Base-by-base conservation (phyloP, 129 eudicot species). In the Flaveria robusta region DNA sequence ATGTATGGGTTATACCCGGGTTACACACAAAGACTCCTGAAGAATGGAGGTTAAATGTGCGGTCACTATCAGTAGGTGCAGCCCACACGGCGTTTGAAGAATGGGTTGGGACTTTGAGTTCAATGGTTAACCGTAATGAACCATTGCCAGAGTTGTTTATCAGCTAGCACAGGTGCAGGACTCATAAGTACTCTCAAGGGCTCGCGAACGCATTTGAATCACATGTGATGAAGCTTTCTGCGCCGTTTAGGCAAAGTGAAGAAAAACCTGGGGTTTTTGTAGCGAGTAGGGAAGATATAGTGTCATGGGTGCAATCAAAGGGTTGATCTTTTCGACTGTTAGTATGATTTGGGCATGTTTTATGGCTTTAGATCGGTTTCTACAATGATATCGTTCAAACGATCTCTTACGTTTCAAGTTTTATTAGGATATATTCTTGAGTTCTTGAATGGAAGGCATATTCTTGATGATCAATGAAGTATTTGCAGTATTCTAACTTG, bases 81-180 rank as follows among this genome's bases (percentile, higher is more conserved):
- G 94, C 94, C 49, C 81, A 86, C 59, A 86, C 94, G 29, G 94
- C 94, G 9, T 82, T 89, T 45, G 94, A 89, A 76, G 94, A 89
- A 74, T 89, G 94, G 94, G 66, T 89, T 66, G 79, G 83, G n/a
- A 86, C 87, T 70, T 70, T 89, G 78, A 70, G 78, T 10, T 81
- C 78, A 42, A 77, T 84, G 64, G 85, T 89, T n/a, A 80, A 80
- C 77, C 87, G 83, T 18, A 69, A 86, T 51, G 94, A 86, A 70
- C 77, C 84, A 20, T 39, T 89, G 71, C 91, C 94, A 9, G 84
- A 80, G 81, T 39, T 82, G 65, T 47, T n/a, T 89, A 39, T 74
- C 89, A 15, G 94, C 90, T 26, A 83, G 83, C 71, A 80, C 94
- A 0, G 94, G 94, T 74, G 88, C 90, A 5, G 94, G 43, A 84